Evolutionary conservation across 352 stramenopile genomes (phyloP).

Genomic region (Saprolegnia parasitica): DNA sequence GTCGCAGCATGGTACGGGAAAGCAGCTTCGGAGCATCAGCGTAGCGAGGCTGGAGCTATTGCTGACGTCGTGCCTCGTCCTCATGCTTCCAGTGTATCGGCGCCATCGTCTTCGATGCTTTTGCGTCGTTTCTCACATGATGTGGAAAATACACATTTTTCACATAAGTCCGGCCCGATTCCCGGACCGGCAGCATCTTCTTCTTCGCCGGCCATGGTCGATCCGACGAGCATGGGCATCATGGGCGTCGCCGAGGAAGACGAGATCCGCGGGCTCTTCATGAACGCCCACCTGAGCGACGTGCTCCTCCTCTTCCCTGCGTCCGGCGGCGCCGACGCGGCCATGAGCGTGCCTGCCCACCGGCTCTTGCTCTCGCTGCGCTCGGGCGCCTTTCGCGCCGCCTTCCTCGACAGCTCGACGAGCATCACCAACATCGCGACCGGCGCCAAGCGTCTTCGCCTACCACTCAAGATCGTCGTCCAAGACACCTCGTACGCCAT

Average conservation of each 20-base stretch:
- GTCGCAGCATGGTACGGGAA: too few species aligned
- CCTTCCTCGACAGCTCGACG: constrained; percentile 42
- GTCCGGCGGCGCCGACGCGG: constrained; percentile 26
- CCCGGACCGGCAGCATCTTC: neutral
- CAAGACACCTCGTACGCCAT: constrained; percentile 72
- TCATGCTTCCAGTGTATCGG: too few species aligned
- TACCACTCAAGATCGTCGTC: constrained; percentile 76
- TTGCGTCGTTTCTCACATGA: too few species aligned
- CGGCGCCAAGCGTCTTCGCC: constrained; percentile 57
- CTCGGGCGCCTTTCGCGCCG: constrained; percentile 62
- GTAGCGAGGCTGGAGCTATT: too few species aligned
- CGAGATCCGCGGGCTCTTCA: constrained; percentile 42
- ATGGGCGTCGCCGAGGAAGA: constrained; percentile 9
- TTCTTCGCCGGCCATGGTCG: neutral
- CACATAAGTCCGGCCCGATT: too few species aligned
- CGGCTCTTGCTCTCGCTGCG: constrained; percentile 66
- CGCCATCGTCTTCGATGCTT: too few species aligned
- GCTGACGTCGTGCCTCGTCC: too few species aligned
- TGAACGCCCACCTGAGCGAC: constrained; percentile 70
- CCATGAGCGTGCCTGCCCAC: constrained; percentile 64
- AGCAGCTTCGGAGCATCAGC: too few species aligned
- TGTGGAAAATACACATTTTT: too few species aligned
- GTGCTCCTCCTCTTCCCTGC: constrained; percentile 71
- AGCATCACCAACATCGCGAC: constrained; percentile 51
- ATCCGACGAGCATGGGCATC: neutral